phyloP scores from a whole-genome alignment of 352 stramenopile species.

The Globisporangium yorkense region DNA sequence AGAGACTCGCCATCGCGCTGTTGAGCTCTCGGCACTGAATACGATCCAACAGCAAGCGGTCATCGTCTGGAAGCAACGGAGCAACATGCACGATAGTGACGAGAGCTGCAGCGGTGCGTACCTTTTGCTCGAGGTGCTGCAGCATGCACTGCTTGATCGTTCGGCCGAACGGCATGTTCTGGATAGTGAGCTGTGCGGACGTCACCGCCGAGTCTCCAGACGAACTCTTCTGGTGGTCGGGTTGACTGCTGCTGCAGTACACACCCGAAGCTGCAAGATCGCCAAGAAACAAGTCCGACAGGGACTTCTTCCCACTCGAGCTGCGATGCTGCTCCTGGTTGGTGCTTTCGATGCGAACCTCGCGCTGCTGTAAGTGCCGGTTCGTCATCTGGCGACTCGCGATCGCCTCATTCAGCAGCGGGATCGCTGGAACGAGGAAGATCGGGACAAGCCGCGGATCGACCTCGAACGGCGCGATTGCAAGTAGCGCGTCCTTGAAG shows the following conservation, averaged over 20 bases:
- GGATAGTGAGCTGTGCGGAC: slow-evolving; percentile 5
- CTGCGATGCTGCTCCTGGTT: background rate
- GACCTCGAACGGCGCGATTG: slow-evolving; percentile 41
- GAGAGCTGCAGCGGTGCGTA: background rate
- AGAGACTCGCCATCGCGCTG: slow-evolving; percentile 37
- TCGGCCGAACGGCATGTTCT: slow-evolving; percentile 32
- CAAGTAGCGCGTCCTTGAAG: slow-evolving; percentile 34
- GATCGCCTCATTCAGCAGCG: slow-evolving; percentile 40
- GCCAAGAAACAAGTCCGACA: slow-evolving; percentile 9
- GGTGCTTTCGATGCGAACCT: background rate
- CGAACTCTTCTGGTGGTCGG: too few relatives aligned
- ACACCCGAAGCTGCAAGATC: slow-evolving; percentile 3
- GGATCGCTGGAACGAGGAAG: slow-evolving; percentile 33
- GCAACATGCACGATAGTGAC: background rate
- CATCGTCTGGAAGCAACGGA: background rate
- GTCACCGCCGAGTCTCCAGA: background rate
- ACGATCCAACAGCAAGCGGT: background rate
- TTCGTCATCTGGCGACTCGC: slow-evolving; percentile 64
- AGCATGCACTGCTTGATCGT: slow-evolving; percentile 28
- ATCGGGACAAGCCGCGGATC: slow-evolving; percentile 25
- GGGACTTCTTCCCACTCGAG: background rate
- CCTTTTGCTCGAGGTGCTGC: slow-evolving; percentile 29
- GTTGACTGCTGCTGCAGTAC: background rate
- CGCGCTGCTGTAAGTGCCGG: slow-evolving; percentile 38
- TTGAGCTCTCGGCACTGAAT: slow-evolving; percentile 45